Conservation (phyloP, 2,329 filamentous ascomycete genomes). For the Rhinocladiella similis region DNA sequence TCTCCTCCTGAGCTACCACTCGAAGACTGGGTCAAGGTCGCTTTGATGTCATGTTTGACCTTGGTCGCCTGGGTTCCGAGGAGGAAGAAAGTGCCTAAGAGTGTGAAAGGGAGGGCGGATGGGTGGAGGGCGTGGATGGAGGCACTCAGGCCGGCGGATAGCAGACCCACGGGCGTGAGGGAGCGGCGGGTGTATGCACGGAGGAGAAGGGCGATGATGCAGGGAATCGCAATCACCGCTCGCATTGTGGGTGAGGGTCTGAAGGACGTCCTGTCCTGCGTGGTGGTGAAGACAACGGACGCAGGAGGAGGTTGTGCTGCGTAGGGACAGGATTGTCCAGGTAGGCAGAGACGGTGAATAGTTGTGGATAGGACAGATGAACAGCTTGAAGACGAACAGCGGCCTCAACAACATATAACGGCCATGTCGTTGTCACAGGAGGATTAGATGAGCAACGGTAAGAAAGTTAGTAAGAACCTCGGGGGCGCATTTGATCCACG, state of each 20-base stretch:
- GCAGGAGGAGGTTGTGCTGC: too few relatives aligned
- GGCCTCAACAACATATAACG: not conserved
- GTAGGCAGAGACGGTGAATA: too few relatives aligned
- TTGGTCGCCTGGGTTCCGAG: slow-evolving; percentile 82
- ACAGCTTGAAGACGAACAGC: not conserved
- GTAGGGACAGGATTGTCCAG: too few relatives aligned
- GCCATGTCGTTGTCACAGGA: too few relatives aligned
- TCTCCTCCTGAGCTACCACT: slow-evolving; percentile 72
- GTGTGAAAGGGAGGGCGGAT: slow-evolving; percentile 85
- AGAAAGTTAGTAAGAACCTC: too few relatives aligned
- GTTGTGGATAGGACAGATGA: not conserved
- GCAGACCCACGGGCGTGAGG: slow-evolving; percentile 74
- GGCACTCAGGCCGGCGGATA: slow-evolving; percentile 72
- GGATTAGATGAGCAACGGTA: too few relatives aligned
- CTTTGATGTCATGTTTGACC: slow-evolving; percentile 85
- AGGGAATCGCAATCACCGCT: slow-evolving; percentile 43
- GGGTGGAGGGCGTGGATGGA: slow-evolving; percentile 84
- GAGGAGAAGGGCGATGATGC: slow-evolving; percentile 61
- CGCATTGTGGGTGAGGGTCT: slow-evolving; percentile 36
- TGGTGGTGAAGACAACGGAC: too few relatives aligned
- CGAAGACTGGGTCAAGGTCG: slow-evolving; percentile 74
- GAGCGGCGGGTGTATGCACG: slow-evolving; percentile 72
- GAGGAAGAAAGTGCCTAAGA: slow-evolving; percentile 83
- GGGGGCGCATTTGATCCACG: not conserved
- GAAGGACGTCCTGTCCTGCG: too few relatives aligned